Percentiles rank a stretch among this genome's conserved stretches.
phyloP scores from a whole-genome alignment of 805 yeast genomes.

The Barnettozyma populi region DNA sequence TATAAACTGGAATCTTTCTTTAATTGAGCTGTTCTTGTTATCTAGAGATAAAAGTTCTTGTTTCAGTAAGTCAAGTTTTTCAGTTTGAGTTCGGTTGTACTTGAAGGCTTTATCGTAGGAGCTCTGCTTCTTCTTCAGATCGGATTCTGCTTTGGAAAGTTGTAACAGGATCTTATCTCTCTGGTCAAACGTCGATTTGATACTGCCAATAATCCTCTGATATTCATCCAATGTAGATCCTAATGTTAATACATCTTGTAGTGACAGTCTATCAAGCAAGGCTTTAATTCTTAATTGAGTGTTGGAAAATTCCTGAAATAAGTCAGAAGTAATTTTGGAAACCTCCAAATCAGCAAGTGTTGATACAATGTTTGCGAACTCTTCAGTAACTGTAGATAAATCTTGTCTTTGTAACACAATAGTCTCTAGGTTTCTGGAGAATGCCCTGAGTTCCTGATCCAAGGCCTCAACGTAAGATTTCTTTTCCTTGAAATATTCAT shows the following conservation, averaged over 20 bases:
- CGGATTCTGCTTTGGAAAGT: conserved; percentile 44
- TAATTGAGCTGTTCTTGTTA: conserved; percentile 46
- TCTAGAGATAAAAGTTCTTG: conserved; percentile 56
- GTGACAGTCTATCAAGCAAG: conserved; percentile 66
- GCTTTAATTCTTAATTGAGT: conserved; percentile 69
- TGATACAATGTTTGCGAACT: conserved; percentile 50
- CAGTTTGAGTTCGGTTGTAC: conserved; percentile 50
- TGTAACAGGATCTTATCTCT: conserved; percentile 53
- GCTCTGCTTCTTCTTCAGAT: conserved; percentile 40
- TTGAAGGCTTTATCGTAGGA: conserved; percentile 41
- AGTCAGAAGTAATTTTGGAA: conserved; percentile 55
- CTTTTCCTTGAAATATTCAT: conserved; percentile 68
- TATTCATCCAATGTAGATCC: conserved; percentile 89
- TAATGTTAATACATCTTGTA: conserved; percentile 81
- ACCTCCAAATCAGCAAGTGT: conserved; percentile 72
- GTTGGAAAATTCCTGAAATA: conserved; percentile 65
- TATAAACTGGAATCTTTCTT: conserved; percentile 56
- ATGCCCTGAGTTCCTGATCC: conserved; percentile 65
- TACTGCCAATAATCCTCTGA: conserved; percentile 67
- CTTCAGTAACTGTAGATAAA: conserved; percentile 61
- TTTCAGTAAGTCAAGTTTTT: conserved; percentile 52
- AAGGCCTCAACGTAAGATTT: conserved; percentile 62
- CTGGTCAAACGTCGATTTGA: conserved; percentile 67
- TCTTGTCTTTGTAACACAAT: conserved; percentile 75
- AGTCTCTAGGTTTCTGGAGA: conserved; percentile 66